phyloP scores from a whole-genome alignment of 805 yeast genomes.

The Saccharomycopsis schoenii region DNA sequence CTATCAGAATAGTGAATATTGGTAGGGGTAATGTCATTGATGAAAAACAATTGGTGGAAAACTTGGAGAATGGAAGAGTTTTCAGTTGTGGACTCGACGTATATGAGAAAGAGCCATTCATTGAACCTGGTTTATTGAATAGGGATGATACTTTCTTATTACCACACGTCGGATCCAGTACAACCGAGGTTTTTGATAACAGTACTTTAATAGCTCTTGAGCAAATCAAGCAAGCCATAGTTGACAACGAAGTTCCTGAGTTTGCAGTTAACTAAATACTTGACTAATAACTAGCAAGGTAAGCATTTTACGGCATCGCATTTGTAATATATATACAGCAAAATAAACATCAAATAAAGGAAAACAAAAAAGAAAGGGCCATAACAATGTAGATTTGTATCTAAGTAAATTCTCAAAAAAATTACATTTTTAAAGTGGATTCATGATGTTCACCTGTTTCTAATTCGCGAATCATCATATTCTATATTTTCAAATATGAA shows the following conservation, averaged over 20 bases:
- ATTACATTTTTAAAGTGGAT: no score
- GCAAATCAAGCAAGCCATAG: slow-evolving; percentile 33
- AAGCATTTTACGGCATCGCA: no score
- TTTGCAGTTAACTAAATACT: neutral
- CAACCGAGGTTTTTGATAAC: slow-evolving; percentile 34
- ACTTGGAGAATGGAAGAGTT: slow-evolving; percentile 34
- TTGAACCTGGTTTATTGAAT: slow-evolving; percentile 23
- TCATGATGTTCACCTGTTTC: no score
- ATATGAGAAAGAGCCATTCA: slow-evolving; percentile 43
- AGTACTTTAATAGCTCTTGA: slow-evolving; percentile 36
- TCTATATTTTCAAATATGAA: no score
- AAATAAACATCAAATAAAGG: no score
- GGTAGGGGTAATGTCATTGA: slow-evolving; percentile 52
- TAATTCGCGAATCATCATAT: no score
- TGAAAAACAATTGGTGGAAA: slow-evolving; percentile 36
- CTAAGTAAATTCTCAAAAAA: no score
- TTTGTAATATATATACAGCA: no score
- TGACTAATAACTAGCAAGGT: neutral
- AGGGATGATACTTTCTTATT: slow-evolving; percentile 40
- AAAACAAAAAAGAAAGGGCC: no score
- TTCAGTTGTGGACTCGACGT: slow-evolving; percentile 55
- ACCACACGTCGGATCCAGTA: slow-evolving; percentile 57
- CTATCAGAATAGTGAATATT: slow-evolving; percentile 45
- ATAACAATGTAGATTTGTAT: no score
- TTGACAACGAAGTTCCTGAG: slow-evolving; percentile 23